Evolutionary conservation across 441 rosid genomes (phyloP).

Genomic region (Daphne laureola): DNA sequence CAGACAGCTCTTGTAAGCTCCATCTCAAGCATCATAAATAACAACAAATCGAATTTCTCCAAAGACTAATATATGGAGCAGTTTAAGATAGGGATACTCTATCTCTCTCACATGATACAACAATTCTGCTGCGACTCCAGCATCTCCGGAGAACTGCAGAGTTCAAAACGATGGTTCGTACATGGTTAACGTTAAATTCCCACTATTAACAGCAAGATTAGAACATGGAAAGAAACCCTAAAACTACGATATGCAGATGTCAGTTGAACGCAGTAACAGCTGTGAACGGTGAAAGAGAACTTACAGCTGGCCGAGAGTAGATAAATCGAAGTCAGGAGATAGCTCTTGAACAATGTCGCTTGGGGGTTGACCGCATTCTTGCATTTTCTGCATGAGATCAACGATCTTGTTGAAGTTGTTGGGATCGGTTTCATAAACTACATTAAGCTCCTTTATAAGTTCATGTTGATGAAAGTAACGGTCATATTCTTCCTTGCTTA

Average conservation of each 20-base stretch:
- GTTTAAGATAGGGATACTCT: background rate
- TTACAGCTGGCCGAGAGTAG: conserved; percentile 77
- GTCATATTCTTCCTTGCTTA: conserved; percentile 56
- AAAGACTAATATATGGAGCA: too few relatives aligned
- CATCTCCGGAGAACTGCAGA: conserved; percentile 78
- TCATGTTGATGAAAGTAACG: conserved; percentile 63
- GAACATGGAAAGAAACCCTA: background rate
- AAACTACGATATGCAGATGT: background rate
- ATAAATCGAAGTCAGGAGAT: conserved; percentile 74
- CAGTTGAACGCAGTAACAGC: background rate
- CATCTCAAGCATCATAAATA: too few relatives aligned
- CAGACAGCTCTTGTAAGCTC: too few relatives aligned
- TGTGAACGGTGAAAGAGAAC: conserved; percentile 21
- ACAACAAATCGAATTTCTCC: too few relatives aligned
- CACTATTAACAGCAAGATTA: background rate
- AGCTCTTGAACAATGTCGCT: conserved; percentile 85
- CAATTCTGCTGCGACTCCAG: conserved; percentile 67
- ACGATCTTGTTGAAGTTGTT: conserved; percentile 63
- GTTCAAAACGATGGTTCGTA: conserved; percentile 18
- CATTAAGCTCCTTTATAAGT: conserved; percentile 71
- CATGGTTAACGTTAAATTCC: background rate
- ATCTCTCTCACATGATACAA: conserved; percentile 56
- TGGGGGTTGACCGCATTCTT: conserved; percentile 98
- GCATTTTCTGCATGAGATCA: conserved; percentile 97
- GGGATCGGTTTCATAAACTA: conserved; percentile 78